Percentiles rank a stretch among this genome's conserved stretches.
These are phyloP conservation scores for Chimonanthus salicifolius DNA, from an alignment of 164 flowering plant species.

Conservation along the genomic window DNA sequence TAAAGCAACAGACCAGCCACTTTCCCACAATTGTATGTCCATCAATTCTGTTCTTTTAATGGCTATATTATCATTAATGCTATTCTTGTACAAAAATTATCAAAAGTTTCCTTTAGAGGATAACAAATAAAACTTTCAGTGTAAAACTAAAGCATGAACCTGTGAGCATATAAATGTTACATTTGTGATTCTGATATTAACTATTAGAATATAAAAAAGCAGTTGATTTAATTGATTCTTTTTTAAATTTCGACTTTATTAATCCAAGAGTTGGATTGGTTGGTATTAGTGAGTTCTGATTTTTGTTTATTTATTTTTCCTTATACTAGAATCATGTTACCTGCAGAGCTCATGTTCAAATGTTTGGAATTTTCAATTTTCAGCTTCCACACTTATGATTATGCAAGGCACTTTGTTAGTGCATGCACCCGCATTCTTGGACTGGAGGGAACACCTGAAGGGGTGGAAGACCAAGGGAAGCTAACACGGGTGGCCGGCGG, in stretches of 20 bases:
- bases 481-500: conserved; percentile 94
- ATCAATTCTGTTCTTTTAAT: too few relatives aligned
- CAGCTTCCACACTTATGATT: conserved; percentile 96
- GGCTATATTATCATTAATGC: too few relatives aligned
- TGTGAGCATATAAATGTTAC: too few relatives aligned
- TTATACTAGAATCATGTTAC: not conserved
- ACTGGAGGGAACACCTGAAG: conserved; percentile 94
- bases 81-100: too few relatives aligned
- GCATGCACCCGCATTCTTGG: conserved; percentile 98
- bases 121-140: too few relatives aligned
- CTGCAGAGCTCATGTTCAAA: not conserved
- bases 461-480: conserved; percentile 93
- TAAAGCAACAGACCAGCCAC: too few relatives aligned
- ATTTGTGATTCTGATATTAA: too few relatives aligned
- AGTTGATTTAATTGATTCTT: not conserved
- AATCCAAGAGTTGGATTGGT: too few relatives aligned
- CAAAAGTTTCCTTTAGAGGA: too few relatives aligned
- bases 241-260: too few relatives aligned
- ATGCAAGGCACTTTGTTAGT: conserved; percentile 98
- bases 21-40: too few relatives aligned
- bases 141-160: too few relatives aligned
- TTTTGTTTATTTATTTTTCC: not conserved
- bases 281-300: not conserved
- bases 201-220: not conserved
- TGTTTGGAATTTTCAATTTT: conserved; percentile 9